phyloP scores from a whole-genome alignment of 108 stramenopile genomes.

The Conticribra weissflogii region DNA sequence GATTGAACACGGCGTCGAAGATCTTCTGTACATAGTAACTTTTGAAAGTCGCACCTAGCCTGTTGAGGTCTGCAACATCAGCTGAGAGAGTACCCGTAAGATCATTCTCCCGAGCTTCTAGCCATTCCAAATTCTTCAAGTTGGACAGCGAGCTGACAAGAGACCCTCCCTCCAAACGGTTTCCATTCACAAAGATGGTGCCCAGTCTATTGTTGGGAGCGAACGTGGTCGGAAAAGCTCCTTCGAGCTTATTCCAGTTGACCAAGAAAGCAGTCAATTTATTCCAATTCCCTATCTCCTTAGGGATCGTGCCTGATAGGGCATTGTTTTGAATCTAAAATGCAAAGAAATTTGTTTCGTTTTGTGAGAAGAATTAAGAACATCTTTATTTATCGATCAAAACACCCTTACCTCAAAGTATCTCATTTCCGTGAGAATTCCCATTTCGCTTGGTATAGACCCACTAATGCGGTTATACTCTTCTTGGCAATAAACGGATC shows the following conservation, averaged over 20 bases:
- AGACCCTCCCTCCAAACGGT: not conserved
- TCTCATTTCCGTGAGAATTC: constrained; percentile 11
- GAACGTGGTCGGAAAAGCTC: constrained; percentile 6
- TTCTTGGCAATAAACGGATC: not conserved
- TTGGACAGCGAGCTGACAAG: not conserved
- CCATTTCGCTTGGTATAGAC: constrained; percentile 4
- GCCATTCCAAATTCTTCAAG: constrained; percentile 4
- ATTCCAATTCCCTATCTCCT: constrained; percentile 8
- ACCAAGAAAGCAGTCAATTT: constrained; percentile 17
- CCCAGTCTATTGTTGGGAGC: constrained; percentile 1
- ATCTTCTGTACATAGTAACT: not conserved
- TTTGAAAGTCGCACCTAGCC: not conserved
- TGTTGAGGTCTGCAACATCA: not conserved
- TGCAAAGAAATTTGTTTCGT: too few relatives aligned
- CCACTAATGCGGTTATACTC: not conserved
- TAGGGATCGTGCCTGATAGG: constrained; percentile 2
- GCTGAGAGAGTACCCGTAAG: constrained; percentile 4
- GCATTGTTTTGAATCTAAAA: not conserved
- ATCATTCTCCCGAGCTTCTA: constrained; percentile 10
- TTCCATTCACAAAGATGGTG: constrained; percentile 16
- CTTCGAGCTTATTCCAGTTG: constrained; percentile 3
- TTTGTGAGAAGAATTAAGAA: too few relatives aligned
- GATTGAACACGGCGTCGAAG: not conserved
- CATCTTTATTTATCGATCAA: too few relatives aligned
- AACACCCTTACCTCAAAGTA: constrained; percentile 8